Evolutionary conservation across 768 basidiomycete species (phyloP), one percentile per base, ranked within the genome.

Genomic region (Amanita fuliginea): DNA sequence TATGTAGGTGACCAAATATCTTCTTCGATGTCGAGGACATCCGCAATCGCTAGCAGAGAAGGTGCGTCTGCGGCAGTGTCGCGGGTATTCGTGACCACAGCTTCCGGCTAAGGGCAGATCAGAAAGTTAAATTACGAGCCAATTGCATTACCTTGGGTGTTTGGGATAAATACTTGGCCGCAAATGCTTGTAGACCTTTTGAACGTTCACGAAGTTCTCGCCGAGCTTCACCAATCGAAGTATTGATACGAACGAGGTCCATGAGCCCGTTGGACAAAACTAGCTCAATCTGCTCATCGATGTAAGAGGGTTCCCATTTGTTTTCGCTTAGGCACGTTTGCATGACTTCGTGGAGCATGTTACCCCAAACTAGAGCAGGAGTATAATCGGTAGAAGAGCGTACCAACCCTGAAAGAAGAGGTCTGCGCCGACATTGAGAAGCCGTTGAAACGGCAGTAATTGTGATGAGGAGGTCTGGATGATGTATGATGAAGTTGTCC

Each of bases 1-100:
- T 89, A 95, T 2, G 80, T 84, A 0, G 96, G 95, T 0, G 91
- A 94, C 86, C 90, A 96, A 55, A 99, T 95, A 55, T 97, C 93
- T 61, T 99, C 96, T 68, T 99, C 96, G 36, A 95, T 75, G 51
- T 92, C 93, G 53, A 90, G 76, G 4, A 96, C 65, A 24, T 81
- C 70, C 4, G 77, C 69, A 42, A 99, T 80, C 0, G 89, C 86
- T 0, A 96, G 72, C 8, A 76, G 66, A 1, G 81, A 75, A 1
- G 67, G 65, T 21, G 72, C 63, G 37, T 71, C 71, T 13, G 72
- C 66, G 1, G 69, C 64, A 0, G 58, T 57, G 13, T 81, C 70
- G 7, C 86, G 76, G 1, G 81, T 81, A 56, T 94, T 81, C 3
- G 74, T 75, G 6, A 96, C 70, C 32, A 76, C 61, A 0, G 83